A percentile compares a stretch with the other conserved stretches of the same genome.
Evolutionary conservation across 2,329 filamentous ascomycete species (phyloP).

Genomic region (Sporothrix brasiliensis): DNA sequence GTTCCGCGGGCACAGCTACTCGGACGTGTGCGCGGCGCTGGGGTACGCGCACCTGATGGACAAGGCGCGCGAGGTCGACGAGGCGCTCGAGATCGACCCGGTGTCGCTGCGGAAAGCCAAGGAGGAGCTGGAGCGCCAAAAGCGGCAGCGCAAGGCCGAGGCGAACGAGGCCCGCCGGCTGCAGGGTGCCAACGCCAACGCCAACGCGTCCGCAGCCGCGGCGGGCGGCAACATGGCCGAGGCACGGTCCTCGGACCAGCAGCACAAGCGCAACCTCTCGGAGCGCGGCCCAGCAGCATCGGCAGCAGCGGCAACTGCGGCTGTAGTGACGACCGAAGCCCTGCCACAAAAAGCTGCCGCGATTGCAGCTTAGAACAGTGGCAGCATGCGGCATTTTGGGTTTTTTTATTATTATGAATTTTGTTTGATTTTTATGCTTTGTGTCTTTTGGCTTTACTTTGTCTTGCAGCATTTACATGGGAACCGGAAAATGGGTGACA

Average conservation of each 20-base stretch:
- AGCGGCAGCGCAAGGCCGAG: conserved; percentile 25
- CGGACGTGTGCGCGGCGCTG: conserved; percentile 66
- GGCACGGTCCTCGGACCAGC: conserved; percentile 38
- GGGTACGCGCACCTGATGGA: conserved; percentile 62
- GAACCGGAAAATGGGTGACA: not conserved
- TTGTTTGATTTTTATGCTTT: not conserved
- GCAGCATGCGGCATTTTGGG: not conserved
- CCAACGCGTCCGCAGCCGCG: conserved; percentile 46
- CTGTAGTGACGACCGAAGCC: not conserved
- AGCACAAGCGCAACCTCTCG: conserved; percentile 38
- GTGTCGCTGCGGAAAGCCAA: conserved; percentile 47
- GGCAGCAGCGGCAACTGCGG: not conserved
- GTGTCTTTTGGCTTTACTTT: not conserved
- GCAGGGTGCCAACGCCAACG: conserved; percentile 14
- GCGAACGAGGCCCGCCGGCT: conserved; percentile 22
- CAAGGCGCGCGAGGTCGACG: conserved; percentile 67
- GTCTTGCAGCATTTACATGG: conserved; percentile 10
- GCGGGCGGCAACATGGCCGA: conserved; percentile 53
- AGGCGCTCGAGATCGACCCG: conserved; percentile 61
- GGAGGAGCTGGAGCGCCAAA: conserved; percentile 34
- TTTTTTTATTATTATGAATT: not conserved
- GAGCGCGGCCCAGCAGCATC: conserved; percentile 39
- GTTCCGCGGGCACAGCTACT: conserved; percentile 70
- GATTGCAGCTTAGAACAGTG: conserved; percentile 14
- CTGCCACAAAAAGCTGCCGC: conserved; percentile 15